These are phyloP conservation scores for Kurtzmaniella fragi DNA, from an alignment of 805 yeast species.

Conservation along the genomic window DNA sequence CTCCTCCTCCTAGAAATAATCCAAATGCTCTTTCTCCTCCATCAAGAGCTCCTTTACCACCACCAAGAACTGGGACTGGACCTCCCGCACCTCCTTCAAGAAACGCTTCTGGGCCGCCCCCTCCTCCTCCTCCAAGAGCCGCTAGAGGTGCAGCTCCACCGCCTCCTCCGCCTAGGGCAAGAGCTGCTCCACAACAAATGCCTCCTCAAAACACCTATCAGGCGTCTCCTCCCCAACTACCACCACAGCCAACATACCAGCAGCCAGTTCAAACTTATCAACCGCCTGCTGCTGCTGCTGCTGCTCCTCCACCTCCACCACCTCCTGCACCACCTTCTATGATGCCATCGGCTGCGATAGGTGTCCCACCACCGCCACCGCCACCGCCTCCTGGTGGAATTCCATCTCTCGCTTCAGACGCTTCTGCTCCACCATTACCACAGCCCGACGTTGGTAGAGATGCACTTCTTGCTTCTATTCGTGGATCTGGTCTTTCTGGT, in stretches of 20 bases:
- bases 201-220: conserved; percentile 7
- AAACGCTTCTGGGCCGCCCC: conserved; percentile 13
- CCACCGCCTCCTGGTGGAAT: conserved; percentile 12
- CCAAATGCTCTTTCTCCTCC: conserved; percentile 12
- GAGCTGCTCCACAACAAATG: conserved; percentile 15
- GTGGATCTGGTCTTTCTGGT: conserved; percentile 69
- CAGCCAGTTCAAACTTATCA: conserved; percentile 20
- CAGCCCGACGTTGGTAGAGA: conserved; percentile 46
- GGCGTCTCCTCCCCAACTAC: conserved; percentile 6
- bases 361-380: conserved; percentile 15
- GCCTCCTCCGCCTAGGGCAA: conserved; percentile 20
- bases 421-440: conserved; percentile 15
- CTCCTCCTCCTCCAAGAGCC: conserved; percentile 13
- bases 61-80: conserved; percentile 7
- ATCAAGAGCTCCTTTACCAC: conserved; percentile 11
- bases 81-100: conserved; percentile 16
- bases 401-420: conserved; percentile 4
- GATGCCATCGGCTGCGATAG: conserved; percentile 24
- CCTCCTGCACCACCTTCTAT: conserved; percentile 27
- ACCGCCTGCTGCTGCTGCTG: conserved; percentile 13
- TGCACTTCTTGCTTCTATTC: conserved; percentile 80
- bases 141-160: conserved; percentile 18
- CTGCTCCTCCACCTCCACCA: conserved; percentile 39
- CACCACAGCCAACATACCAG: conserved; percentile 21
- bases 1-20: conserved; percentile 11